Percentiles rank a stretch among this genome's conserved stretches.
These are phyloP conservation scores for Lachancea fermentati DNA, from an alignment of 805 yeast species.

Conservation along the genomic window DNA sequence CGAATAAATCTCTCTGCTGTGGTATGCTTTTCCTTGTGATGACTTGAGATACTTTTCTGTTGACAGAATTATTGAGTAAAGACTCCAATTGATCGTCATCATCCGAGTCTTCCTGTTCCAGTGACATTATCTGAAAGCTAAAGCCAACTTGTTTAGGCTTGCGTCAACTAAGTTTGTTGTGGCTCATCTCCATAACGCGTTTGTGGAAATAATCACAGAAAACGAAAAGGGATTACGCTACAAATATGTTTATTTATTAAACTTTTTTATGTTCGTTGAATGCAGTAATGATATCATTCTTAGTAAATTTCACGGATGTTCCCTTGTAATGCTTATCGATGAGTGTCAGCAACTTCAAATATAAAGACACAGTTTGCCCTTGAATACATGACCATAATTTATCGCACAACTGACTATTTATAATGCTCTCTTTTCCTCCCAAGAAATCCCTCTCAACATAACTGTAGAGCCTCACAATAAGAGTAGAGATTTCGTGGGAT, in stretches of 20 bases:
- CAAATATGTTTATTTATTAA: background rate
- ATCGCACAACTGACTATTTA: conserved; percentile 43
- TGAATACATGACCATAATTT: conserved; percentile 69
- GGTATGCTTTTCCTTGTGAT: conserved; percentile 26
- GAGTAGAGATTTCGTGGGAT: conserved; percentile 48
- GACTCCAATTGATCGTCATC: conserved; percentile 33
- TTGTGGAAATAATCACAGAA: background rate
- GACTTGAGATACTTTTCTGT: conserved; percentile 30
- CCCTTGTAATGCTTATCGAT: conserved; percentile 53
- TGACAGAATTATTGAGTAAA: conserved; percentile 29
- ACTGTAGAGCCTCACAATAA: conserved; percentile 49
- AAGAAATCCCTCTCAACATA: conserved; percentile 53
- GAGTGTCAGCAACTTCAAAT: conserved; percentile 48
- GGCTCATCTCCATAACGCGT: too few species aligned
- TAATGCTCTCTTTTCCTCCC: conserved; percentile 17
- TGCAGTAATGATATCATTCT: conserved; percentile 51
- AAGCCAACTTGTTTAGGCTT: background rate
- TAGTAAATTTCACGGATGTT: conserved; percentile 44
- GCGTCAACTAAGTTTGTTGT: too few species aligned
- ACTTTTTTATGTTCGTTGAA: conserved; percentile 35
- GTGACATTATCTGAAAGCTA: background rate
- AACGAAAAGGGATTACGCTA: too few species aligned
- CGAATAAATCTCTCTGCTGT: conserved; percentile 34
- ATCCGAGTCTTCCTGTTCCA: background rate
- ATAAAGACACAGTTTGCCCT: conserved; percentile 51